Conservation (phyloP, 192 early-diverging fungal genomes). For the Ambispora gerdemannii region DNA sequence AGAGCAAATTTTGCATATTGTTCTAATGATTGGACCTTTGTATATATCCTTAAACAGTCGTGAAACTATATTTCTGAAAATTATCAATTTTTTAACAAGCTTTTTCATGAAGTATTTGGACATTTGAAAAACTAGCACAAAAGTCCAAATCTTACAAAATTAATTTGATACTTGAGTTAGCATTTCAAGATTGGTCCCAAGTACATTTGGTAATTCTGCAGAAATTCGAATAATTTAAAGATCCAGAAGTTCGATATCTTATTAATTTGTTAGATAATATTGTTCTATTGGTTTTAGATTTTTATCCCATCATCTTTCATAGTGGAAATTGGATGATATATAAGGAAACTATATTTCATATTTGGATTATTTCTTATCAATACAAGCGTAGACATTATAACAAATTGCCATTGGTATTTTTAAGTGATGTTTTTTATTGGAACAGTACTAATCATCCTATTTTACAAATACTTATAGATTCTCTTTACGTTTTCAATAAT, state of each 20-base stretch:
- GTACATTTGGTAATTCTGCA: background rate
- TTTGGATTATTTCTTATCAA: constrained; percentile 16
- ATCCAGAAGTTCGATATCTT: constrained; percentile 11
- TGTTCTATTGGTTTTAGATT: constrained; percentile 6
- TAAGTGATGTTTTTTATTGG: constrained; percentile 25
- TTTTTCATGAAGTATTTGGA: background rate
- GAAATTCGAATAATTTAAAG: constrained; percentile 8
- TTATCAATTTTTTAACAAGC: constrained; percentile 7
- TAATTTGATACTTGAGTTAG: constrained; percentile 7
- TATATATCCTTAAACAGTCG: constrained; percentile 1
- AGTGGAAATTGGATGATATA: background rate
- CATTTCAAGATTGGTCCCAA: background rate
- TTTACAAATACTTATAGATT: background rate
- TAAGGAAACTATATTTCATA: constrained; percentile 11
- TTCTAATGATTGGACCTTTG: constrained; percentile 15
- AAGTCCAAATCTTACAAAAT: constrained; percentile 1
- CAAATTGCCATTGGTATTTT: constrained; percentile 18
- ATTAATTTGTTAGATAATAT: constrained; percentile 17
- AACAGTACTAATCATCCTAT: constrained; percentile 14
- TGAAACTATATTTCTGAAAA: constrained; percentile 4
- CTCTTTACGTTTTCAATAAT: constrained; percentile 15
- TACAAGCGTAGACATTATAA: background rate
- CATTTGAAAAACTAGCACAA: background rate
- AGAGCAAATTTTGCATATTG: background rate
- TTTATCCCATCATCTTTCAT: constrained; percentile 16